Conservation (phyloP, 805 yeast species). For the Suhomyces faveliae region DNA sequence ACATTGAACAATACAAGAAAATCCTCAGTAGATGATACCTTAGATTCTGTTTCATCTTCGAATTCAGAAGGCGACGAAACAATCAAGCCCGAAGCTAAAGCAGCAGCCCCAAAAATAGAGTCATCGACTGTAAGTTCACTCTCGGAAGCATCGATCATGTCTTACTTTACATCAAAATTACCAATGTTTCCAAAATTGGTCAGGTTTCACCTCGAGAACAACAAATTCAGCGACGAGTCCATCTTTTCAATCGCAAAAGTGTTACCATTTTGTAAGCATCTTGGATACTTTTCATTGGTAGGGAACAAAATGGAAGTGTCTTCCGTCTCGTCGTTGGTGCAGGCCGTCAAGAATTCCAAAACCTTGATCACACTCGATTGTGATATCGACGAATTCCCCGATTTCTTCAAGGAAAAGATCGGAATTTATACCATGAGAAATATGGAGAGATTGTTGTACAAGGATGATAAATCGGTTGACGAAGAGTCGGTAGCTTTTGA, state of each 20-base stretch:
- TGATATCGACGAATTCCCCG: conserved; percentile 62
- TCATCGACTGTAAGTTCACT: not conserved
- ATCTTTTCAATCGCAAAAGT: conserved; percentile 63
- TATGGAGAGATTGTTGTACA: conserved; percentile 59
- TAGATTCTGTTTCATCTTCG: not conserved
- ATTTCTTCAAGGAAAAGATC: conserved; percentile 62
- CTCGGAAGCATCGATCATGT: conserved; percentile 35
- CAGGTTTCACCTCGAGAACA: conserved; percentile 70
- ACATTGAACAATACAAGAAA: conserved; percentile 14
- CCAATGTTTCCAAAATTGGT: conserved; percentile 66
- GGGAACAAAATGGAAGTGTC: conserved; percentile 64
- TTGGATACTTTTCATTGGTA: conserved; percentile 66
- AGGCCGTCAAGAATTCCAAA: conserved; percentile 64
- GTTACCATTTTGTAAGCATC: conserved; percentile 61
- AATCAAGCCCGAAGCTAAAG: not conserved
- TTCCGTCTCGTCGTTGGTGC: conserved; percentile 63
- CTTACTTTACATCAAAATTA: conserved; percentile 57
- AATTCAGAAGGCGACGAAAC: not conserved
- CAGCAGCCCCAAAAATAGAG: not conserved
- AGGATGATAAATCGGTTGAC: conserved; percentile 14
- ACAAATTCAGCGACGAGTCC: conserved; percentile 55
- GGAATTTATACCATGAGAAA: conserved; percentile 82
- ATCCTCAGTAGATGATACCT: not conserved
- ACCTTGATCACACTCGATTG: conserved; percentile 71
- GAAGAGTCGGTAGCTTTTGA: conserved; percentile 8